These are phyloP conservation scores for Lentinus tigrinus DNA, from an alignment of 768 basidiomycete species.

Conservation along the genomic window DNA sequence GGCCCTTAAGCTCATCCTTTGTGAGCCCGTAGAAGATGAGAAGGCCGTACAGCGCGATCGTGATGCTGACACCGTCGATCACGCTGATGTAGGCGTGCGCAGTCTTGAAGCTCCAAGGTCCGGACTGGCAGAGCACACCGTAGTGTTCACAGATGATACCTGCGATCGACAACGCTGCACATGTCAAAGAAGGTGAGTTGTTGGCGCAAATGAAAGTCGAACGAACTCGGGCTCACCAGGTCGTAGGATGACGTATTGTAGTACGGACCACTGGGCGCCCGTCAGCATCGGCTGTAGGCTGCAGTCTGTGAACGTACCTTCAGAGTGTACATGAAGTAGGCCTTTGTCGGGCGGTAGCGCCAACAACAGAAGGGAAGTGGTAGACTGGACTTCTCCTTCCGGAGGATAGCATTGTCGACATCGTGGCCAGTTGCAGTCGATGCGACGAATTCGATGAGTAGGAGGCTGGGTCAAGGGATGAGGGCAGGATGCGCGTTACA, in stretches of 20 bases:
- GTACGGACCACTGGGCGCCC: constrained; percentile 67
- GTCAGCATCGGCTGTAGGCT: background rate
- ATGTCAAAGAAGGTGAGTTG: background rate
- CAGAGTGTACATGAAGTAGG: constrained; percentile 88
- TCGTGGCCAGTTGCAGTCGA: constrained; percentile 60
- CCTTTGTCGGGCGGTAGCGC: constrained; percentile 80
- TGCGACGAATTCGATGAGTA: constrained; percentile 85
- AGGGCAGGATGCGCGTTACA: background rate
- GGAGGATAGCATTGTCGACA: constrained; percentile 64
- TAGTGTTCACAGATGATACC: constrained; percentile 76
- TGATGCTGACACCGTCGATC: constrained; percentile 81
- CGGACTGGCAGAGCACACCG: constrained; percentile 67
- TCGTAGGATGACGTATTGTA: constrained; percentile 84
- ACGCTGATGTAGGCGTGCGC: constrained; percentile 71
- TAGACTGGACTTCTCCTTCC: constrained; percentile 76
- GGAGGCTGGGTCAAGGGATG: constrained; percentile 42
- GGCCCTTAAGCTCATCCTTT: constrained; percentile 73
- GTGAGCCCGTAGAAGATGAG: constrained; percentile 81
- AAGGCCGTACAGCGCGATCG: constrained; percentile 85
- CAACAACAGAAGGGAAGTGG: constrained; percentile 81
- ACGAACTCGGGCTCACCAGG: constrained; percentile 37
- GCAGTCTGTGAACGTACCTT: constrained; percentile 52
- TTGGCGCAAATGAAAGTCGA: no score
- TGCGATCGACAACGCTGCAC: constrained; percentile 58
- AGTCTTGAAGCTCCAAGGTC: constrained; percentile 55